Base-by-base conservation (phyloP, 352 stramenopile genomes). In the Albugo laibachii region DNA sequence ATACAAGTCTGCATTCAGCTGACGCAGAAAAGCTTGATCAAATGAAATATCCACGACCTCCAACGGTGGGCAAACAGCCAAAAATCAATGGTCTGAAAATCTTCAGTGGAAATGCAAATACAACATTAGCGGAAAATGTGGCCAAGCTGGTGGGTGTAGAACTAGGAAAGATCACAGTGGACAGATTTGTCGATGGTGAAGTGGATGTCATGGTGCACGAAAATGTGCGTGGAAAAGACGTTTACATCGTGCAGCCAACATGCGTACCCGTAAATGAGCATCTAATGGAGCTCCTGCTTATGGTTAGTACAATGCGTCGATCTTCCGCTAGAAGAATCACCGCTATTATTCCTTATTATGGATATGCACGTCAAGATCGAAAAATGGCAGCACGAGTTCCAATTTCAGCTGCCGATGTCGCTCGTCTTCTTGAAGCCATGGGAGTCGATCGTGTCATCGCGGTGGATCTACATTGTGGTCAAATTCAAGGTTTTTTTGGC, bases 201-300 rank as follows among this genome's bases (percentile, higher is more conserved):
- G 93, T 98, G 11, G 98, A 99, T 61, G 88, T 99, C 56, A 96
- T 97, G 74, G 94, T 99, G 54, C 92, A 99, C 61, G 95, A 99
- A 61, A 98, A 98, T 68, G 95, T 99, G 58, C 91, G 95, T 51
- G 96, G 96, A 50, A 98, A 99, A 63, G 94, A 99, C 75, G 92
- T 98, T 51, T 99, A 99, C 72, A 97, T 99, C 55, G 89, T 99
- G 41, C 96, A 99, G 73, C 94, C 96, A 8, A 99, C 96, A 31
- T 99, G 94, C 66, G 66, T 93, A 52, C 94, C 93, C 35, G 95
- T 99, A 50, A 99, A 99, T 68, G 95, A 99, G 68, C 98, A 98
- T 66, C 76, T 99, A 1, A 98, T 99, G 93, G 96, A 99, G 72
- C 66, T 99, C 46, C 66, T 97, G 66, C 83, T 97, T 18, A 96